Evolutionary conservation across 2,329 filamentous ascomycete species (phyloP).

Genomic region (Colletotrichum limetticola): DNA sequence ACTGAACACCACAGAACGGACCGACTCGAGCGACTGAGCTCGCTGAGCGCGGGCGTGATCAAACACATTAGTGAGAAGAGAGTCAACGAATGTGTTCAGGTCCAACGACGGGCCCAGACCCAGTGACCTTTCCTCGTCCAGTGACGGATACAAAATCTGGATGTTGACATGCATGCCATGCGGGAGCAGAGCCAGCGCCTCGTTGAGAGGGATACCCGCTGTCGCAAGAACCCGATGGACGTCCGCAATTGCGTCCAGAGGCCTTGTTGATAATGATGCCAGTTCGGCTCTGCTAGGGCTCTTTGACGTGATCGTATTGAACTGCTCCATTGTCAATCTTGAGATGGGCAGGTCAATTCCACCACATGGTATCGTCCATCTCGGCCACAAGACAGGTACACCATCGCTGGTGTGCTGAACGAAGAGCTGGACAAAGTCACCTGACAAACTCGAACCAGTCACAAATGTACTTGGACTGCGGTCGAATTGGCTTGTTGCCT

Average conservation of each 20-base stretch:
- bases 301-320: conserved; percentile 63
- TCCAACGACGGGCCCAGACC: conserved; percentile 81
- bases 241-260: conserved; percentile 66
- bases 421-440: conserved; percentile 93
- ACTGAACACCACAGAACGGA: conserved; percentile 91
- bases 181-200: conserved; percentile 81
- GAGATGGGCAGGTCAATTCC: conserved; percentile 85
- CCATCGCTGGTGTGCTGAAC: conserved; percentile 92
- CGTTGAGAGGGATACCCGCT: conserved; percentile 82
- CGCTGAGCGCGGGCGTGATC: conserved; percentile 82
- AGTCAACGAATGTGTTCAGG: conserved; percentile 87
- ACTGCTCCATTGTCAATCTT: conserved; percentile 80
- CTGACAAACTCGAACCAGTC: conserved; percentile 93
- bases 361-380: conserved; percentile 81
- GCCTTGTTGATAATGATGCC: conserved; percentile 54
- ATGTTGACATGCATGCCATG: conserved; percentile 87
- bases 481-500: conserved; percentile 93
- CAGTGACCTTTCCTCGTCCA: conserved; percentile 75
- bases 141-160: conserved; percentile 88
- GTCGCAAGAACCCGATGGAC: conserved; percentile 78
- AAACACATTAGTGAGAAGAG: conserved; percentile 86
- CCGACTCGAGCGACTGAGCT: conserved; percentile 74
- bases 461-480: conserved; percentile 87
- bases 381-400: conserved; percentile 86
- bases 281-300: conserved; percentile 57